phyloP scores from a whole-genome alignment of 192 early-diverging fungal species.

The Entomortierella chlamydospora region DNA sequence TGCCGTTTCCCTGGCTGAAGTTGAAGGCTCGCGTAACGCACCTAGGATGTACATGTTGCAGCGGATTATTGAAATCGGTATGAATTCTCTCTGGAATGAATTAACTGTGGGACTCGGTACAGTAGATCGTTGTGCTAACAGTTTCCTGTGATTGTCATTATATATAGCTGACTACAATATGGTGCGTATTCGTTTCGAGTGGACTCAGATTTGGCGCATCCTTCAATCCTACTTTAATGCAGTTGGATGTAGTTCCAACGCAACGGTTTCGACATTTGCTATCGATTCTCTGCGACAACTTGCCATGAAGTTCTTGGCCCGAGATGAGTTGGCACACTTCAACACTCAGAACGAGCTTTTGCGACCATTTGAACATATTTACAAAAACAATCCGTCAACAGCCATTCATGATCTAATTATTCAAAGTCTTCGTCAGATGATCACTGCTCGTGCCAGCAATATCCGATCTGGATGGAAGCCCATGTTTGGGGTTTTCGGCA shows the following conservation, averaged over 20 bases:
- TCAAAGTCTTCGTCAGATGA: slow-evolving; percentile 80
- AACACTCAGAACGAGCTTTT: slow-evolving; percentile 94
- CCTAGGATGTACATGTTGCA: slow-evolving; percentile 92
- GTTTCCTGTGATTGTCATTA: not conserved
- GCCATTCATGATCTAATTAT: slow-evolving; percentile 77
- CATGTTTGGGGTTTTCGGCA: slow-evolving; percentile 72
- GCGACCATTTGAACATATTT: slow-evolving; percentile 87
- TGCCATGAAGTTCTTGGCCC: slow-evolving; percentile 93
- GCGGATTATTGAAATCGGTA: slow-evolving; percentile 91
- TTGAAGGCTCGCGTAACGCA: slow-evolving; percentile 68
- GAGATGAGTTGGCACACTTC: slow-evolving; percentile 94
- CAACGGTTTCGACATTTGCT: slow-evolving; percentile 85
- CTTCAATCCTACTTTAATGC: slow-evolving; percentile 86
- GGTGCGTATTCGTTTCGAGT: slow-evolving; percentile 93
- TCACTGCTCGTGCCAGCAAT: slow-evolving; percentile 76
- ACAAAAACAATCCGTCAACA: slow-evolving; percentile 81
- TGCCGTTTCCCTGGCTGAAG: slow-evolving; percentile 89
- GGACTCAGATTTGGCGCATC: slow-evolving; percentile 92
- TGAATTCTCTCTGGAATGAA: not conserved
- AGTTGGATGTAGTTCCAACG: slow-evolving; percentile 84
- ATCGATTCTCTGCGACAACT: slow-evolving; percentile 94
- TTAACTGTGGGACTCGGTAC: no score
- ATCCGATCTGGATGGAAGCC: slow-evolving; percentile 89
- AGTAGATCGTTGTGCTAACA: not conserved
- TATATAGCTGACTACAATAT: slow-evolving; percentile 91